Base-by-base conservation (phyloP, 352 stramenopile species). In the Phytophthora aleatoria region DNA sequence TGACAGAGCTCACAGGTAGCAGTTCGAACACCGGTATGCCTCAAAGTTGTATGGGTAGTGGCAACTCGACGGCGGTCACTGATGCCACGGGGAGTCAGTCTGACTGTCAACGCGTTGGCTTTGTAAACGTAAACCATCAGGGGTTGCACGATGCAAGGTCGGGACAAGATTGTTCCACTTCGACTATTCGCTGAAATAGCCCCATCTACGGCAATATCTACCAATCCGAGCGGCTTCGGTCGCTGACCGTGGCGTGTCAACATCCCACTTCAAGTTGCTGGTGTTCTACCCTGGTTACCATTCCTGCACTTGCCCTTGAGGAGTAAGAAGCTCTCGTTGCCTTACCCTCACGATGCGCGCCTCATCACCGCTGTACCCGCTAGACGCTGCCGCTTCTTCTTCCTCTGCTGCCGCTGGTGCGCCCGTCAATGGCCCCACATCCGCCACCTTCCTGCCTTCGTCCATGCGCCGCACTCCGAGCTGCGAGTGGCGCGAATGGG, bases 401-500 rank as follows among this genome's bases (percentile, higher is more conserved):
- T 72, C 67, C 27, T 57, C 64, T 28, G 45, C 43, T 50, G 26
- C 60, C 13, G 8, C 47, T 33, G 15, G 39, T 7, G 39, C 26
- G 11, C 26, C 36, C 7, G 26, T 12, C 12, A 65, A 41, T 30
- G 38, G 12, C 24, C 26, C 39, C 16, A 43, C 61, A 13, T 30
- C 10, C 50, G 28, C 56, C 36, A 11, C 41, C 2, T 50, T 64
- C 20, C 43, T 69, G 50, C 11, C 51, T 12, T 36, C 50, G 10
- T 57, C 51, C 27, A 65, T 78, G 45, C 72, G 48, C 39, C 55
- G 67, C 54, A 80, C 54, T 33, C 57, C 73, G 26, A 81, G 67
- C 70, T 67, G 48, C 45, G 73, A 81, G 39, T 81, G 69, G 73
- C 63, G 57, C 44, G 69, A 78, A 35, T 81, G 73, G 73, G 73